Evolutionary conservation across 805 yeast species (phyloP), one percentile per base, ranked within the genome.

Genomic region (Wickerhamomyces hampshirensis): DNA sequence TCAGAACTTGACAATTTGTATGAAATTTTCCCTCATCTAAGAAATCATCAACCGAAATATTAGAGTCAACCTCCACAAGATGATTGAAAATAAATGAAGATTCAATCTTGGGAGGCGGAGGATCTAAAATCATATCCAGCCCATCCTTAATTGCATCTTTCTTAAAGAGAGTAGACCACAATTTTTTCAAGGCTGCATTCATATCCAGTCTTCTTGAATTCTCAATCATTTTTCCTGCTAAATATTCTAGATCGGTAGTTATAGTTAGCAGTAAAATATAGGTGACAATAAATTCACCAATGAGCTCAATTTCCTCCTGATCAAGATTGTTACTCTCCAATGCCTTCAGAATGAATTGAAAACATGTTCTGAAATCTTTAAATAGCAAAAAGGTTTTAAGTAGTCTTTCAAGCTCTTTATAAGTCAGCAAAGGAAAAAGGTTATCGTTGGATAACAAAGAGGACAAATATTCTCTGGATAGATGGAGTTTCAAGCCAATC

Each of bases 381-480:
- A 51, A 23, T 12, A 35, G 12, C 4, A 39, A 7, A 6, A 47
- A 33, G 4, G 42, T 41, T 31, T 37, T 40, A 10, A 50, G 26
- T 14, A 44, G 42, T 6, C 35, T 31, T 26, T 46, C 48, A 23
- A 60, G 52, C 39, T 63, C 66, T 17, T 57, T 62, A 38, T 65
- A 63, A 7, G 65, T 62, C 32, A 60, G 45, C 31, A 63, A 55
- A 5, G 66, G 56, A 39, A 65, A 65, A 5, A 61, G 58, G 39
- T 61, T 66, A 21, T 59, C 43, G 4, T 40, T 37, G 0, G 42
- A 28, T n/a, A 48, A 31, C 3, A 44, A 26, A 46, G 24, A 53
- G 47, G 36, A 53, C 39, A 47, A 50, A 50, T 44, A 62, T 55
- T 24, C 47, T 16, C 51, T 68, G 50, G 66, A 46, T 39, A 62